These are phyloP conservation scores for Royoungia palumana DNA, from an alignment of 768 basidiomycete species.

Conservation along the genomic window DNA sequence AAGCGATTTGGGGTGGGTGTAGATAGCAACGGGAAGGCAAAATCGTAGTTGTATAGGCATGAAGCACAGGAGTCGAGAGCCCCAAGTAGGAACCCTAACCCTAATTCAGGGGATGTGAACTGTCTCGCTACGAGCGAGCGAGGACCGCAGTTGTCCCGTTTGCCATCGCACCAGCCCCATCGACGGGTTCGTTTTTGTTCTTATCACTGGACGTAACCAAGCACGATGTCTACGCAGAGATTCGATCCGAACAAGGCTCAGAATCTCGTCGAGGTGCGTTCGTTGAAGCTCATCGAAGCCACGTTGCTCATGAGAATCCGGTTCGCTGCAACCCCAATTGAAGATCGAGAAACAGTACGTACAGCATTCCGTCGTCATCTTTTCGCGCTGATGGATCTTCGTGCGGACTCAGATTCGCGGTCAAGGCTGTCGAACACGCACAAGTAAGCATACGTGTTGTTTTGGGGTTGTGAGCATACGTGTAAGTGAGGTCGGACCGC, in stretches of 20 bases:
- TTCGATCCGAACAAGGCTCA: conserved; percentile 93
- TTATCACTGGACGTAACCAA: conserved; percentile 19
- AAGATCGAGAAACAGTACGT: conserved; percentile 97
- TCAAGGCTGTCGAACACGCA: conserved; percentile 94
- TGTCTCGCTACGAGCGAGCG: too few species aligned
- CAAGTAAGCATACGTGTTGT: conserved; percentile 53
- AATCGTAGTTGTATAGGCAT: conserved; percentile 13
- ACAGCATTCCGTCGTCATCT: not conserved
- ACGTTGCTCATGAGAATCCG: conserved; percentile 19
- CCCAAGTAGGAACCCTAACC: conserved; percentile 20
- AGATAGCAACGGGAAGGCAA: conserved; percentile 25
- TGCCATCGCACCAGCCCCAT: not conserved
- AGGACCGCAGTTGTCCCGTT: not conserved
- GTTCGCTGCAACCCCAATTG: conserved; percentile 2
- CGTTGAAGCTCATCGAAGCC: conserved; percentile 13
- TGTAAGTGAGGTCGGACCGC: conserved; percentile 7
- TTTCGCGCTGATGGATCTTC: conserved; percentile 11
- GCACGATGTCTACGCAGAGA: conserved; percentile 43
- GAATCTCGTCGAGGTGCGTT: conserved; percentile 79
- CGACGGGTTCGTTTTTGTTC: not conserved
- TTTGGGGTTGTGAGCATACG: conserved; percentile 1
- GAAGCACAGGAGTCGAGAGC: too few species aligned
- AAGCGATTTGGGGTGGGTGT: conserved; percentile 65
- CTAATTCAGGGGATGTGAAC: conserved; percentile 8
- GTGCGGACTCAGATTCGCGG: conserved; percentile 36